These are phyloP conservation scores for Trichoderma brevicompactum DNA, from an alignment of 2,329 filamentous ascomycete species.

Conservation along the genomic window DNA sequence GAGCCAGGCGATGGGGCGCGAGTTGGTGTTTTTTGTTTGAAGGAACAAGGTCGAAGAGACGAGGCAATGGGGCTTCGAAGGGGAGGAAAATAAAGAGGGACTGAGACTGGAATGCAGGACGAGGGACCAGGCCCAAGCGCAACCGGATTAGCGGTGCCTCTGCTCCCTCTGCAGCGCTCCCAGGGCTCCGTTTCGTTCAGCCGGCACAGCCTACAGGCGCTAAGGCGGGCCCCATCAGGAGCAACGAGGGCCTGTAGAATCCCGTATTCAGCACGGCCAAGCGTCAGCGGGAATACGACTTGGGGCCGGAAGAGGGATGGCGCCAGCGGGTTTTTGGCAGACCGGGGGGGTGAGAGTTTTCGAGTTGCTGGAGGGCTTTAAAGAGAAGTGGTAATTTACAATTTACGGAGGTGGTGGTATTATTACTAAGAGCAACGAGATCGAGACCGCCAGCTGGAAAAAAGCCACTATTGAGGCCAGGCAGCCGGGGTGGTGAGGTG, in stretches of 20 bases:
- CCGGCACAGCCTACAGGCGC: conserved; percentile 24
- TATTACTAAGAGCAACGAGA: too few species aligned
- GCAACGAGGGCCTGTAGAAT: conserved; percentile 23
- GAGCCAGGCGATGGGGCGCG: conserved; percentile 23
- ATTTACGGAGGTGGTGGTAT: too few species aligned
- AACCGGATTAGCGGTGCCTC: conserved; percentile 3
- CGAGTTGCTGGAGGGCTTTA: too few species aligned
- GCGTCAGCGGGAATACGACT: conserved; percentile 26
- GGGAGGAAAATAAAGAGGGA: background rate
- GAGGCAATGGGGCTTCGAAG: background rate
- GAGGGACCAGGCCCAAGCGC: background rate
- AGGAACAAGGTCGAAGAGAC: background rate
- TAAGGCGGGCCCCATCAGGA: conserved; percentile 22
- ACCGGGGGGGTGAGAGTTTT: background rate
- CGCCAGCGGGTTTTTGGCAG: background rate
- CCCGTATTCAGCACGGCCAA: conserved; percentile 20
- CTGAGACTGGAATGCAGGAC: conserved; percentile 9
- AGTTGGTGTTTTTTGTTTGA: conserved; percentile 12
- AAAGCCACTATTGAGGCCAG: too few species aligned
- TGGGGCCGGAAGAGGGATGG: background rate
- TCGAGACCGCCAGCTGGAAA: too few species aligned
- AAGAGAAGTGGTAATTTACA: too few species aligned
- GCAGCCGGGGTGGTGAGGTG: background rate
- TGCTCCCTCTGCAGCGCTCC: conserved; percentile 6
- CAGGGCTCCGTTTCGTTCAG: conserved; percentile 12